Conservation (phyloP, 345 rosid genomes). For the Melaleuca alternifolia region DNA sequence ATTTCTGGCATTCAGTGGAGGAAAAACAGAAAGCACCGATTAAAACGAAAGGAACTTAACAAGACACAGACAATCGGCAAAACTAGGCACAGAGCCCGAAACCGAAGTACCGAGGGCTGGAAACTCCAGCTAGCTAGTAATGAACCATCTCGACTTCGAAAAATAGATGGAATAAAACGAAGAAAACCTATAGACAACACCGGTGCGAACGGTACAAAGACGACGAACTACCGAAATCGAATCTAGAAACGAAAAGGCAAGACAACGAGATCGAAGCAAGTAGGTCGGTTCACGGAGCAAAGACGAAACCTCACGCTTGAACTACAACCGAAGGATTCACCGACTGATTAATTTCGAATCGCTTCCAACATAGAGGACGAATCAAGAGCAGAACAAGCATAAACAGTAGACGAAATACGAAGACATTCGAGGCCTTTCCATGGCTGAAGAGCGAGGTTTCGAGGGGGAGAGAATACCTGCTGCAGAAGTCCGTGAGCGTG, state of each 20-base stretch:
- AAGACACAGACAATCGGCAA: neutral
- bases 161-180: neutral
- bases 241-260: neutral
- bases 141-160: neutral
- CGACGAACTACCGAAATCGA: neutral
- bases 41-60: neutral
- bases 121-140: neutral
- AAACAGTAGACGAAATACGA: neutral
- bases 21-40: neutral
- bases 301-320: neutral
- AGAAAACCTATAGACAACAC: neutral
- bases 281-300: neutral
- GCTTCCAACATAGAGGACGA: neutral
- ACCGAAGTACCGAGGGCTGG: neutral
- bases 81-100: neutral
- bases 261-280: neutral
- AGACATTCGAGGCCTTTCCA: neutral
- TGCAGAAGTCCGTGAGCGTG: neutral
- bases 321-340: neutral
- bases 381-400: neutral
- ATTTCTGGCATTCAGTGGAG: neutral
- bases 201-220: neutral
- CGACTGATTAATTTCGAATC: neutral
- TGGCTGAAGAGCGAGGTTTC: neutral
- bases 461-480: neutral